A percentile compares a stretch with the other conserved stretches of the same genome.
These are phyloP conservation scores for Zanthoxylum bungeanum DNA, from an alignment of 345 rosid genomes.

Conservation along the genomic window DNA sequence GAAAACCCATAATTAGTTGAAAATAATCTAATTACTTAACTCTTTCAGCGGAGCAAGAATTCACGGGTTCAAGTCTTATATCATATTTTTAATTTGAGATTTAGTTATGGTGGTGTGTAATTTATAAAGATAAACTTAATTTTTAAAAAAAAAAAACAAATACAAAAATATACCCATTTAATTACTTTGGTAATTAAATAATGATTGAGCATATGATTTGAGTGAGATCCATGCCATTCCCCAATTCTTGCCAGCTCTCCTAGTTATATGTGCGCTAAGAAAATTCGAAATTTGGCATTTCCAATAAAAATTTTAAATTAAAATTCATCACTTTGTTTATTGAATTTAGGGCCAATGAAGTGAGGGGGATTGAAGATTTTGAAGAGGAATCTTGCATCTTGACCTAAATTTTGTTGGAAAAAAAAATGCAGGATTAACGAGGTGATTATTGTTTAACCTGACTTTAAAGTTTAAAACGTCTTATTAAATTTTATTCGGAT, in stretches of 20 bases:
- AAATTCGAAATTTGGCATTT: background rate
- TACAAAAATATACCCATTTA: background rate
- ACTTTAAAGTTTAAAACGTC: background rate
- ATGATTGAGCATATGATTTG: constrained; percentile 20
- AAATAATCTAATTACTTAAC: no score
- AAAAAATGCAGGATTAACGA: background rate
- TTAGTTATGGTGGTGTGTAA: no score
- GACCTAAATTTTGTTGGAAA: background rate
- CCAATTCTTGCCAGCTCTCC: no score
- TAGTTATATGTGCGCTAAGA: background rate
- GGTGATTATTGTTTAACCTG: background rate
- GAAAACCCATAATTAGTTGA: no score
- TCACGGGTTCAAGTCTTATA: no score
- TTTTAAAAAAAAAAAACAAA: no score
- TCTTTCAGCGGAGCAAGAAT: no score
- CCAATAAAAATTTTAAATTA: background rate
- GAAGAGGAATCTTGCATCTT: background rate
- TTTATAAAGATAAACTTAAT: no score
- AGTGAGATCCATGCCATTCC: background rate
- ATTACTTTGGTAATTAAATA: background rate
- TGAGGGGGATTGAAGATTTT: background rate
- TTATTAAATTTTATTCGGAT: no score
- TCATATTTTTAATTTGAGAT: no score
- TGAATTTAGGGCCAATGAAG: background rate
- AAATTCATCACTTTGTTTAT: background rate